A percentile compares a stretch with the other conserved stretches of the same genome.
Evolutionary conservation across 2,329 filamentous ascomycete species (phyloP).

Genomic region (Cercospora berteroae): DNA sequence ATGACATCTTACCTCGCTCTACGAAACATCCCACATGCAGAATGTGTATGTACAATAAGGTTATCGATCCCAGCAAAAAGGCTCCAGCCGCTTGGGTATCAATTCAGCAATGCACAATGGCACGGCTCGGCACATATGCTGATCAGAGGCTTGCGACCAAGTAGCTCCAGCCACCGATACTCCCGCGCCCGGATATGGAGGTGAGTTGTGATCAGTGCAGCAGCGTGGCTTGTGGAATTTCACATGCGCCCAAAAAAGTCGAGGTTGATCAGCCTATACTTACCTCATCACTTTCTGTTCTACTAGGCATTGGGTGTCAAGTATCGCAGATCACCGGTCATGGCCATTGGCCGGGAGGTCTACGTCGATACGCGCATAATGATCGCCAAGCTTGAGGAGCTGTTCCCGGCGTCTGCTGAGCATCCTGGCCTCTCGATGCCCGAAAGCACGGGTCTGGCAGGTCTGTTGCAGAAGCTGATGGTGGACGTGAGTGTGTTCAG

Average conservation of each 20-base stretch:
- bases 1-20: slow-evolving; percentile 67
- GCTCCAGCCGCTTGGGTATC: neutral
- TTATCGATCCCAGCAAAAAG: neutral
- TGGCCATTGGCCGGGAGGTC: slow-evolving; percentile 64
- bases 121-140: slow-evolving; percentile 4
- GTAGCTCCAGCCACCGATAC: slow-evolving; percentile 60
- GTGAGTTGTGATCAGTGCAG: neutral
- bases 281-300: neutral
- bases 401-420: slow-evolving; percentile 45
- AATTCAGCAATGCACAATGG: neutral
- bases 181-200: slow-evolving; percentile 65
- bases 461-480: slow-evolving; percentile 57
- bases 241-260: neutral
- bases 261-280: neutral
- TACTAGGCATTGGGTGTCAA: slow-evolving; percentile 55
- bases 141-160: slow-evolving; percentile 1
- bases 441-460: slow-evolving; percentile 47
- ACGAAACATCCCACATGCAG: slow-evolving; percentile 61
- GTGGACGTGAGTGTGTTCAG: slow-evolving; percentile 59
- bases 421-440: slow-evolving; percentile 39
- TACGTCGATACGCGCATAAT: slow-evolving; percentile 71
- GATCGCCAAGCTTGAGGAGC: slow-evolving; percentile 60
- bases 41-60: slow-evolving; percentile 58
- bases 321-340: slow-evolving; percentile 68
- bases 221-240: neutral